Evolutionary conservation across 192 early-diverging fungal genomes (phyloP).

Genomic region (Dimargaris cristalligena): DNA sequence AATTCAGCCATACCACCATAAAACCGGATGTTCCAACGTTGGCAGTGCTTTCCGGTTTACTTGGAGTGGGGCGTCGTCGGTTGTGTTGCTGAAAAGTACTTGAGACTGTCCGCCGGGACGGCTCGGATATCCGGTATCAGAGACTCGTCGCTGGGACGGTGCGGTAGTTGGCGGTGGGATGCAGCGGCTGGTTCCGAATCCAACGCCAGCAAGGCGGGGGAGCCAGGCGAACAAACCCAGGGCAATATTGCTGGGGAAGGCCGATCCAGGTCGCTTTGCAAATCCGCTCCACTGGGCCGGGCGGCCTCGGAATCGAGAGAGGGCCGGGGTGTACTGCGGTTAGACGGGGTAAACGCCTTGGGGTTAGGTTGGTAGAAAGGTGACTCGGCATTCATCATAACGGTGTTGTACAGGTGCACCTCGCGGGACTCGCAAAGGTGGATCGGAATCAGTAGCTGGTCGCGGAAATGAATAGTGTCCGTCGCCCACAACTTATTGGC

Average conservation of each 20-base stretch:
- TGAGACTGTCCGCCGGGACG: neutral
- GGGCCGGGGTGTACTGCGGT: too few relatives aligned
- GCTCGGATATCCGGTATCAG: slow-evolving; percentile 5
- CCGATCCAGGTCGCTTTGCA: too few relatives aligned
- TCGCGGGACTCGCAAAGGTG: slow-evolving; percentile 8
- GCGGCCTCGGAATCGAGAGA: too few relatives aligned
- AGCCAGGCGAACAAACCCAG: too few relatives aligned
- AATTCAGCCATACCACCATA: too few relatives aligned
- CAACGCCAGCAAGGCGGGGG: too few relatives aligned
- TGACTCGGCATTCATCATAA: slow-evolving; percentile 10
- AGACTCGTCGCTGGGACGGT: neutral
- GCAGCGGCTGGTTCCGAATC: too few relatives aligned
- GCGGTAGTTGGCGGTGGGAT: neutral
- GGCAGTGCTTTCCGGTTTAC: neutral
- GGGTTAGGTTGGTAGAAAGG: neutral
- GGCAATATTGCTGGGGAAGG: too few relatives aligned
- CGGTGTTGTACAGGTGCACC: slow-evolving; percentile 11
- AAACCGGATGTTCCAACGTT: too few relatives aligned
- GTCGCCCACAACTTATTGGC: slow-evolving; percentile 33
- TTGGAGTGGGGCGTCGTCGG: neutral
- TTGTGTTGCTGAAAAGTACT: neutral
- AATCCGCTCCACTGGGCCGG: too few relatives aligned
- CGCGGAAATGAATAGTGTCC: slow-evolving; percentile 31
- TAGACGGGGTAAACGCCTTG: too few relatives aligned
- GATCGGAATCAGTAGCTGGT: slow-evolving; percentile 28